A percentile compares a stretch with the other conserved stretches of the same genome.
Conservation (phyloP, 805 yeast species). For the Spathaspora gorwiae region DNA sequence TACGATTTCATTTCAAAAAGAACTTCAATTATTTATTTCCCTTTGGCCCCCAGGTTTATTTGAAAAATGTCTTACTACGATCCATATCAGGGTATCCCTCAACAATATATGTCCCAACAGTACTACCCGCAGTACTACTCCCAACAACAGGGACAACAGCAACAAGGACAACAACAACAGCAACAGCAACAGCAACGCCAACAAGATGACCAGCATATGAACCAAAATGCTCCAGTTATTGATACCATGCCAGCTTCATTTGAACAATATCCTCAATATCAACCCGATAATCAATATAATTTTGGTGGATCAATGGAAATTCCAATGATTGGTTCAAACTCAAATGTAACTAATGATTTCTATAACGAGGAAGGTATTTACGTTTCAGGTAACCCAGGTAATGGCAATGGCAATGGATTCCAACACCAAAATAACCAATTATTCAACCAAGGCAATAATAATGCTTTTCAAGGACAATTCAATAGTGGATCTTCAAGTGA, state of each 20-base stretch:
- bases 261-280: conserved; percentile 11
- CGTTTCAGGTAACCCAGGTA: background rate
- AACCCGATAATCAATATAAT: conserved; percentile 14
- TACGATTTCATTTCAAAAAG: conserved; percentile 2
- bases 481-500: background rate
- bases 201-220: conserved; percentile 4
- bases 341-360: conserved; percentile 15
- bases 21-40: conserved; percentile 1
- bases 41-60: background rate
- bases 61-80: conserved; percentile 37
- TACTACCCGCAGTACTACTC: conserved; percentile 31
- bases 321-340: background rate
- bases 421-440: background rate
- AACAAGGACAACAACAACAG: conserved; percentile 7
- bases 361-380: conserved; percentile 19
- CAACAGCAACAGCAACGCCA: conserved; percentile 8
- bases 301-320: background rate
- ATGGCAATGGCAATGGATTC: background rate
- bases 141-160: conserved; percentile 9
- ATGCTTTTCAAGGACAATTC: background rate
- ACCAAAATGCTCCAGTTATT: conserved; percentile 7
- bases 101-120: conserved; percentile 31
- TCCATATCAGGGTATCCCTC: conserved; percentile 36
- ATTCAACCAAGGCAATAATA: background rate
- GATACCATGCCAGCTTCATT: conserved; percentile 14